Base-by-base conservation (phyloP, 2,329 filamentous ascomycete species). In the Cadophora gregata region DNA sequence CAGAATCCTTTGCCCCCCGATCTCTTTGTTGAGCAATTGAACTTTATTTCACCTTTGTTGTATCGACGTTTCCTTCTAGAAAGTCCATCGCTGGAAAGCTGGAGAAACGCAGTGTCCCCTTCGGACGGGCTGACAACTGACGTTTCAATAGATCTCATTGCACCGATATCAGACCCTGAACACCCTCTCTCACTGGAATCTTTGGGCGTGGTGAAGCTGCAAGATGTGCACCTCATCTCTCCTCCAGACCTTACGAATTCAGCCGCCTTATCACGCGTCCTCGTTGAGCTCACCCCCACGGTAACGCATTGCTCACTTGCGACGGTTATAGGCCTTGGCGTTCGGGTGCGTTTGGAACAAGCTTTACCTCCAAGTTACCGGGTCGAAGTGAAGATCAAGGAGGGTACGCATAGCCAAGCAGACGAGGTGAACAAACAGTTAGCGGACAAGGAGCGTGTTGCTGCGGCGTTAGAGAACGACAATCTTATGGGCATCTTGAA, bases 381-480 rank as follows among this genome's bases (percentile, higher is more conserved):
- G 45, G 86, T 98, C 60, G 94, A 98, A 78, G 93, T 98, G 55
- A 88, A 90, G 74, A 97, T 97, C 79, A 97, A 98, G 79, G 91
- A 97, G 80, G 95, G 94, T 69, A 96, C 93, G n/a, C 96, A 98
- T 78, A 93, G 89, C 71, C 96, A 96, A 68, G 95, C 93, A 55
- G 93, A 97, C 70, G 93, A 97, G 78, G 93, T 97, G 62, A 97
- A 97, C 81, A 97, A 97, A 83, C 96, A 99, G 80, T 82, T 99
- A 51, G 92, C 89, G 38, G 96, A 99, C 81, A 99, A 98, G 83
- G 96, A 99, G 81, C 85, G 96, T 68, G 96, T 99, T 53, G 94
- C 95, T 1, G 96, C 96, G 10, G 96, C 96, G 7, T 82, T 97
- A 73, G 96, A 98, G 80, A 99, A 99, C 77, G 92, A 92, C 65